These are phyloP conservation scores for Oenanthe javanica DNA, from an alignment of 140 eudicot species.

Conservation along the genomic window DNA sequence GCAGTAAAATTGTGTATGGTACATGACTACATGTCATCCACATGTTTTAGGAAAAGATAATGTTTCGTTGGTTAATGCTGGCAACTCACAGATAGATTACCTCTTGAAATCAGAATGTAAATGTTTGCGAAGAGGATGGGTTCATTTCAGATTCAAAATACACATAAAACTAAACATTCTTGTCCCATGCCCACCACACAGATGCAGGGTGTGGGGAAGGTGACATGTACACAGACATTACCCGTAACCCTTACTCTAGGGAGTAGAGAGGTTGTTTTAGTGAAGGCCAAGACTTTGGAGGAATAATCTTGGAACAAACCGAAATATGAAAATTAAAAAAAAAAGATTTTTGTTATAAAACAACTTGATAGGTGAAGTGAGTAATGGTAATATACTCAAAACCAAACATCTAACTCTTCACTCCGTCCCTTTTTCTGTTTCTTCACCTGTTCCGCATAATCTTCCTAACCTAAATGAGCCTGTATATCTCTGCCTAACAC, in stretches of 20 bases:
- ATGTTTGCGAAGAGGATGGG: neutral
- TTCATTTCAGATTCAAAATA: neutral
- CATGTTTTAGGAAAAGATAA: neutral
- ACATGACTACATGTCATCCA: neutral
- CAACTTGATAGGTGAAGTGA: neutral
- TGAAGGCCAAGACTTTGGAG: too few species aligned
- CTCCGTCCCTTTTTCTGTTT: neutral
- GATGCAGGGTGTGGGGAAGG: too few species aligned
- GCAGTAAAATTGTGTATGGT: neutral
- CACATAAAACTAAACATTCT: too few species aligned
- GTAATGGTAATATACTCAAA: neutral
- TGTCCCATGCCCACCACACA: neutral
- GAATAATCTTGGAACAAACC: too few species aligned
- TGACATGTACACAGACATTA: too few species aligned
- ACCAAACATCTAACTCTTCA: neutral
- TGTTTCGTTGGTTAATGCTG: neutral
- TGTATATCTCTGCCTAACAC: neutral
- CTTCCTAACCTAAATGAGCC: neutral
- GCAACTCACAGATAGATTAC: neutral
- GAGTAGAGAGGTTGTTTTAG: too few species aligned
- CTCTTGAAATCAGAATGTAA: neutral
- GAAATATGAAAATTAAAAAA: too few species aligned
- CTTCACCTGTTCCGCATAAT: neutral
- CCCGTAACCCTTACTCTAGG: too few species aligned
- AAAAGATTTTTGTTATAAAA: neutral